Evolutionary conservation across 2,329 filamentous ascomycete species (phyloP).

Genomic region (Sporothrix brasiliensis): DNA sequence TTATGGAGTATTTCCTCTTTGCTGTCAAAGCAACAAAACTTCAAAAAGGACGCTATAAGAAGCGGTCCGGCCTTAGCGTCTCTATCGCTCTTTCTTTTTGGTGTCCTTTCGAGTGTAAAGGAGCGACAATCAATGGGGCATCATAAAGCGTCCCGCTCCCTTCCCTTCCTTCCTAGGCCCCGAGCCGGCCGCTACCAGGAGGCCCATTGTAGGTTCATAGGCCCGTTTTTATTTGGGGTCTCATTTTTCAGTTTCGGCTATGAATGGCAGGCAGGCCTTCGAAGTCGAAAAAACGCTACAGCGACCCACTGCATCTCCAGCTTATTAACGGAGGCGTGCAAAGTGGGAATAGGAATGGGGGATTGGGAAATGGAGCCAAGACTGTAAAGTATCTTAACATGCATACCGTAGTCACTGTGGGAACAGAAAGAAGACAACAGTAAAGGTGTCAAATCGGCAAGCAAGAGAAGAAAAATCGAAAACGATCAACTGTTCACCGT

Average conservation of each 20-base stretch:
- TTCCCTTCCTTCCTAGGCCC: conserved; percentile 15
- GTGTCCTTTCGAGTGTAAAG: not conserved
- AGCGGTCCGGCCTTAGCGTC: conserved; percentile 22
- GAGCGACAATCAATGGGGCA: not conserved
- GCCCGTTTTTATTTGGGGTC: conserved; percentile 6
- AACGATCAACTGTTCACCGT: not conserved
- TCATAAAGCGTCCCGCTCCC: conserved; percentile 19
- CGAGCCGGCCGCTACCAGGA: conserved; percentile 26
- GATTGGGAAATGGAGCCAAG: not conserved
- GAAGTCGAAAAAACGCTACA: not conserved
- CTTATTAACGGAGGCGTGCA: not conserved
- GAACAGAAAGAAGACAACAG: not conserved
- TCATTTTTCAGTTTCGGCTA: conserved; percentile 5
- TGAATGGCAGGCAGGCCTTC: not conserved
- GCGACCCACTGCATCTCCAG: not conserved
- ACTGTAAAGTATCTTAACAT: conserved; percentile 22
- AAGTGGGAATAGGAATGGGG: not conserved
- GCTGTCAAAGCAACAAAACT: not conserved
- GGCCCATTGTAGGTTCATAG: not conserved
- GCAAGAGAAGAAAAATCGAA: not conserved
- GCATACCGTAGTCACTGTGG: conserved; percentile 21
- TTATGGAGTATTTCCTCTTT: too few relatives aligned
- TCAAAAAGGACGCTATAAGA: conserved; percentile 18
- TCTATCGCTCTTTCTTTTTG: not conserved
- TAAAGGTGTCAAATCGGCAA: not conserved